Percentiles rank a stretch among this genome's conserved stretches.
phyloP scores from a whole-genome alignment of 1,139 yeast species.

The Keqinozyma sinolaborantium region DNA sequence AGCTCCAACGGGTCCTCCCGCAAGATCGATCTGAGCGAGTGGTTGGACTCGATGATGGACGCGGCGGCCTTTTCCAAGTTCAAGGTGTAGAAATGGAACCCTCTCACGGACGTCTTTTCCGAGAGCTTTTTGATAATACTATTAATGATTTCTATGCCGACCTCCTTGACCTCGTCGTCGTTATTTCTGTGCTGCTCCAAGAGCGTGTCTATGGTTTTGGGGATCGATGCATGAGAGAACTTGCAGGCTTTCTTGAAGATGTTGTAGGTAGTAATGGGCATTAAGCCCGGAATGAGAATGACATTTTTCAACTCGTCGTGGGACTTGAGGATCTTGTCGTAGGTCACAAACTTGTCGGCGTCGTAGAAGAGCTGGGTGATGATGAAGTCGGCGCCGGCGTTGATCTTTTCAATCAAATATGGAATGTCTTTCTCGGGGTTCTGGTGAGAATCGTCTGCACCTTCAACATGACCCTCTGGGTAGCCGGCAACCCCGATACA shows the following conservation, averaged over 20 bases:
- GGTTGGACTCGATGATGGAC: slow-evolving; percentile 65
- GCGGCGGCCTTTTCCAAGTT: slow-evolving; percentile 91
- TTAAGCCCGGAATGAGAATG: slow-evolving; percentile 82
- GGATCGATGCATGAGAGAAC: slow-evolving; percentile 86
- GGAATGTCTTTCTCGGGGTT: slow-evolving; percentile 65
- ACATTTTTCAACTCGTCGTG: slow-evolving; percentile 39
- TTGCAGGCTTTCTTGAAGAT: slow-evolving; percentile 87
- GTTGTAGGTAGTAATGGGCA: slow-evolving; percentile 93
- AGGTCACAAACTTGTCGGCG: slow-evolving; percentile 37
- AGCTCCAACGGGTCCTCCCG: slow-evolving; percentile 20
- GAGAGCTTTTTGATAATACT: slow-evolving; percentile 61
- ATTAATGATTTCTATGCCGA: slow-evolving; percentile 74
- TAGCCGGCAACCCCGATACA: slow-evolving; percentile 92
- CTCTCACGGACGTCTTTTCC: slow-evolving; percentile 57
- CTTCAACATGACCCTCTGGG: slow-evolving; percentile 95
- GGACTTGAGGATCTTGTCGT: slow-evolving; percentile 27
- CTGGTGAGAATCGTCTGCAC: slow-evolving; percentile 61
- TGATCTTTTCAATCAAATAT: slow-evolving; percentile 53
- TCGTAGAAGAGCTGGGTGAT: slow-evolving; percentile 46
- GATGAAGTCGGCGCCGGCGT: slow-evolving; percentile 46
- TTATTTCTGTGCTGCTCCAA: slow-evolving; percentile 61
- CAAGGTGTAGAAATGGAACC: slow-evolving; percentile 87
- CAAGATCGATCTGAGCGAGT: slow-evolving; percentile 34
- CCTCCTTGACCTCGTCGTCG: slow-evolving; percentile 79
- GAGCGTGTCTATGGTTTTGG: slow-evolving; percentile 38